These are phyloP conservation scores for Phlebopus sp. DNA, from an alignment of 1,284 basidiomycete genomes.

Conservation along the genomic window DNA sequence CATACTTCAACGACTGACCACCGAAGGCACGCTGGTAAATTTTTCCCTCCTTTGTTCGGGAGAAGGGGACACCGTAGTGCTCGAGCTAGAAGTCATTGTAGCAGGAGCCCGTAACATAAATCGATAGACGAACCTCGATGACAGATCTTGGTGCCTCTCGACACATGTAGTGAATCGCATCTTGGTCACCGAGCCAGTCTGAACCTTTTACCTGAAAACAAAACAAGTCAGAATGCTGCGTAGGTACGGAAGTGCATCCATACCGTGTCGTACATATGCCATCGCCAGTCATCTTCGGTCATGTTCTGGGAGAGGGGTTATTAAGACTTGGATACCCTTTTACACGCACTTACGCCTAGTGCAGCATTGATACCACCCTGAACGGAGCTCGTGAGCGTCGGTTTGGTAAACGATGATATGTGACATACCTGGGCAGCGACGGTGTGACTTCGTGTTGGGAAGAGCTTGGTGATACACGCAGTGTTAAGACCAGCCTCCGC, in stretches of 20 bases:
- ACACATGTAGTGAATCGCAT: slow-evolving; percentile 99
- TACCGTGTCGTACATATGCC: slow-evolving; percentile 99
- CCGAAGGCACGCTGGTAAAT: slow-evolving; percentile 99
- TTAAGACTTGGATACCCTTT: slow-evolving; percentile 5
- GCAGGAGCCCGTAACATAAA: not conserved
- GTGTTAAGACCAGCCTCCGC: slow-evolving; percentile 99
- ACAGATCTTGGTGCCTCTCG: slow-evolving; percentile 93
- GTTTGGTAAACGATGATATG: not conserved
- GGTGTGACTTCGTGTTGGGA: slow-evolving; percentile 99
- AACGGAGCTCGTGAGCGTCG: slow-evolving; percentile 18
- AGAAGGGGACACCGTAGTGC: slow-evolving; percentile 99
- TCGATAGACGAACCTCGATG: slow-evolving; percentile 64
- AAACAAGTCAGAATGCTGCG: slow-evolving; percentile 11
- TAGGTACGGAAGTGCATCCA: slow-evolving; percentile 24
- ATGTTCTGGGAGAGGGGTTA: slow-evolving; percentile 71
- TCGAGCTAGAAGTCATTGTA: slow-evolving; percentile 69
- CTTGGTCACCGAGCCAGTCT: slow-evolving; percentile 99
- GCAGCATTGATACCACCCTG: slow-evolving; percentile 99
- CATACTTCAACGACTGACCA: slow-evolving; percentile 95
- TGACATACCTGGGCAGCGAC: slow-evolving; percentile 88
- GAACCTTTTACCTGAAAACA: slow-evolving; percentile 87
- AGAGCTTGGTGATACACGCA: slow-evolving; percentile 97
- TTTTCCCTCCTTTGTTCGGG: slow-evolving; percentile 98
- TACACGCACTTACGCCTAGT: slow-evolving; percentile 69
- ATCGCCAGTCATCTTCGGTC: slow-evolving; percentile 99